These are phyloP conservation scores for Talaromyces trachyspermus DNA, from an alignment of 495 filamentous ascomycete species.

Conservation along the genomic window DNA sequence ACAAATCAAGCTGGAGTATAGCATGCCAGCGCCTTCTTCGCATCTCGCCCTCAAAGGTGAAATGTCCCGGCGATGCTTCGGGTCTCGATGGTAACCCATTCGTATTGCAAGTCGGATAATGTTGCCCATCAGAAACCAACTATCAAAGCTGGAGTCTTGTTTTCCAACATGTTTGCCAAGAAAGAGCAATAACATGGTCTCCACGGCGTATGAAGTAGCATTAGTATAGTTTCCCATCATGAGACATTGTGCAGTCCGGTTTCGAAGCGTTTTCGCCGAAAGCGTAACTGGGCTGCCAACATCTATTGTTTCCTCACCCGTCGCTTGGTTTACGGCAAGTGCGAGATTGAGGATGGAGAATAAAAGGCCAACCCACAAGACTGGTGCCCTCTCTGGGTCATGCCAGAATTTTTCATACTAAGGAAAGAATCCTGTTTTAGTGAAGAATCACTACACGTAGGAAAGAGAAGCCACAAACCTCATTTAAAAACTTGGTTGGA, in stretches of 20 bases:
- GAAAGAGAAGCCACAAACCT: conserved; percentile 10
- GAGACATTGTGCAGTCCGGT: conserved; percentile 30
- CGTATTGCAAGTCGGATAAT: conserved; percentile 44
- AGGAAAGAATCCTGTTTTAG: not conserved
- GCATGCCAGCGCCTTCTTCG: conserved; percentile 26
- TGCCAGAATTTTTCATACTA: conserved; percentile 44
- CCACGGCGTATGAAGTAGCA: conserved; percentile 35
- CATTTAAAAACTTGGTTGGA: conserved; percentile 14
- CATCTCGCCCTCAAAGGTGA: conserved; percentile 27
- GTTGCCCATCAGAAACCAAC: conserved; percentile 40
- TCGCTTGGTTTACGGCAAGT: conserved; percentile 6
- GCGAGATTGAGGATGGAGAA: conserved; percentile 11
- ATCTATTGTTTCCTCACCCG: not conserved
- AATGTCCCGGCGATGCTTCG: conserved; percentile 11
- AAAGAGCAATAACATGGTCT: conserved; percentile 41
- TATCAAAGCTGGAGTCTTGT: conserved; percentile 34
- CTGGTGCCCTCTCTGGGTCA: conserved; percentile 23
- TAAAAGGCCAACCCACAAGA: conserved; percentile 34
- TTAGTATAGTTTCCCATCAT: conserved; percentile 37
- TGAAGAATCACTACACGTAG: conserved; percentile 2
- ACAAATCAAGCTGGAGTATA: conserved; percentile 22
- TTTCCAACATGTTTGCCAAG: conserved; percentile 38
- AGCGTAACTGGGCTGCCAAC: not conserved
- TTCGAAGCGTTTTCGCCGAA: conserved; percentile 3
- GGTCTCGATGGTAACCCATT: conserved; percentile 51